phyloP scores from a whole-genome alignment of 2,329 filamentous ascomycete species.

The Zasmidium angulare region DNA sequence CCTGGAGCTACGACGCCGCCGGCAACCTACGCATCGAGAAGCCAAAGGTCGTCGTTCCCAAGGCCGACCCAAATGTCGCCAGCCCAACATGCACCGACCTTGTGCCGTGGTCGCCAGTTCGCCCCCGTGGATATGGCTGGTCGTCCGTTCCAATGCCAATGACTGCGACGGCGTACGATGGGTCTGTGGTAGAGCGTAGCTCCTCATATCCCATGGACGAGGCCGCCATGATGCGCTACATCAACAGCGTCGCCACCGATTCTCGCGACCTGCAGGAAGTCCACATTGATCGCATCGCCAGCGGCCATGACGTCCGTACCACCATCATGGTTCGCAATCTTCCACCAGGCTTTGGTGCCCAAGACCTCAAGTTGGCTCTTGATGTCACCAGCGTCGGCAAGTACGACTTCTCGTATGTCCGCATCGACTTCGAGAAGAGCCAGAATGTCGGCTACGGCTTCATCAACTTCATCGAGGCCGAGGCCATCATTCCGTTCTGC shows the following conservation, averaged over 20 bases:
- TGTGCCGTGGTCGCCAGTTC: neutral
- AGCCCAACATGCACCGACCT: neutral
- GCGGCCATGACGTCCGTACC: slow-evolving; percentile 51
- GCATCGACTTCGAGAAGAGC: slow-evolving; percentile 62
- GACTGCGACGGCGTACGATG: slow-evolving; percentile 1
- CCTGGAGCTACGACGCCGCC: slow-evolving; percentile 19
- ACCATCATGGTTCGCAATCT: slow-evolving; percentile 89
- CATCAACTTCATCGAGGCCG: slow-evolving; percentile 84
- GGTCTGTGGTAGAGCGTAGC: neutral
- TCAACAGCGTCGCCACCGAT: neutral
- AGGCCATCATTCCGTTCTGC: slow-evolving; percentile 70
- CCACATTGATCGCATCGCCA: slow-evolving; percentile 36
- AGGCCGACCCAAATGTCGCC: slow-evolving; percentile 10
- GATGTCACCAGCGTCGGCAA: slow-evolving; percentile 76
- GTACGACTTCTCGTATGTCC: slow-evolving; percentile 93
- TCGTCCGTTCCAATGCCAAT: slow-evolving; percentile 10
- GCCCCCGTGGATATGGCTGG: slow-evolving; percentile 4
- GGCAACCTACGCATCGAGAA: slow-evolving; percentile 11
- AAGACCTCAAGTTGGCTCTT: slow-evolving; percentile 68
- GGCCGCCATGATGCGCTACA: neutral
- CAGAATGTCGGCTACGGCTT: slow-evolving; percentile 91
- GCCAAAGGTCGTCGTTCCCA: slow-evolving; percentile 10
- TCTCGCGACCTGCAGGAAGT: slow-evolving; percentile 25
- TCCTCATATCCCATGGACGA: neutral
- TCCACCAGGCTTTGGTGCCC: slow-evolving; percentile 78